phyloP scores from a whole-genome alignment of 2,329 filamentous ascomycete genomes.

The Paraphoma chrysanthemicola region DNA sequence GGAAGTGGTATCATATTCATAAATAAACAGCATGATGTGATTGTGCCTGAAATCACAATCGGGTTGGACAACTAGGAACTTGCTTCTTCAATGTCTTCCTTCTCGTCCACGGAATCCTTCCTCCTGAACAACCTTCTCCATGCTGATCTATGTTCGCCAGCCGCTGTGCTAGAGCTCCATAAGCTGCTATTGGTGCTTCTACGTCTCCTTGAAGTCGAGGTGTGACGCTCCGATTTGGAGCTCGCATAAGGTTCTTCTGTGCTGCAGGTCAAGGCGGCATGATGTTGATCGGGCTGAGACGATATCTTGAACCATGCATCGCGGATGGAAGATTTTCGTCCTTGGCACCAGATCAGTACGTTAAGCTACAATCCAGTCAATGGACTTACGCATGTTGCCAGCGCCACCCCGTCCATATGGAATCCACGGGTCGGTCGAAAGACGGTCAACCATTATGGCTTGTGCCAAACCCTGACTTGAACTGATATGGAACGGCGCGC shows the following conservation, averaged over 20 bases:
- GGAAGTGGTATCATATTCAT: background rate
- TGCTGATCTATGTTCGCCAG: background rate
- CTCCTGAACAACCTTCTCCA: slow-evolving; percentile 1
- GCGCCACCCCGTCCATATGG: slow-evolving; percentile 19
- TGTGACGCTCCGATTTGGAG: slow-evolving; percentile 4
- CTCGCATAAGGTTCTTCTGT: slow-evolving; percentile 11
- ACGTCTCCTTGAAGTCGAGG: background rate
- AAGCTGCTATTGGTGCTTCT: slow-evolving; percentile 4
- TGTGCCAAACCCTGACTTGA: no score
- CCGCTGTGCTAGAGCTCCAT: slow-evolving; percentile 2
- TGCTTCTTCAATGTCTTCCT: background rate
- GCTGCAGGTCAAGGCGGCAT: slow-evolving; percentile 4
- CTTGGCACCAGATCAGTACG: background rate
- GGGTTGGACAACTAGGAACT: background rate
- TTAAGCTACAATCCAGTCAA: background rate
- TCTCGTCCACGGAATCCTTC: background rate
- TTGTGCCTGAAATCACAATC: no score
- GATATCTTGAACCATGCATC: slow-evolving; percentile 12
- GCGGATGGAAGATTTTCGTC: slow-evolving; percentile 16
- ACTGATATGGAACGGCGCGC: no score
- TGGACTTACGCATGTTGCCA: slow-evolving; percentile 16
- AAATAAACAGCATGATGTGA: background rate
- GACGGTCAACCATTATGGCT: no score
- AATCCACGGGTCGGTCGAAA: slow-evolving; percentile 7
- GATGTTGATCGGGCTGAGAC: background rate